Base-by-base conservation (phyloP, 257 asterid genomes). In the Nicotiana attenuata region DNA sequence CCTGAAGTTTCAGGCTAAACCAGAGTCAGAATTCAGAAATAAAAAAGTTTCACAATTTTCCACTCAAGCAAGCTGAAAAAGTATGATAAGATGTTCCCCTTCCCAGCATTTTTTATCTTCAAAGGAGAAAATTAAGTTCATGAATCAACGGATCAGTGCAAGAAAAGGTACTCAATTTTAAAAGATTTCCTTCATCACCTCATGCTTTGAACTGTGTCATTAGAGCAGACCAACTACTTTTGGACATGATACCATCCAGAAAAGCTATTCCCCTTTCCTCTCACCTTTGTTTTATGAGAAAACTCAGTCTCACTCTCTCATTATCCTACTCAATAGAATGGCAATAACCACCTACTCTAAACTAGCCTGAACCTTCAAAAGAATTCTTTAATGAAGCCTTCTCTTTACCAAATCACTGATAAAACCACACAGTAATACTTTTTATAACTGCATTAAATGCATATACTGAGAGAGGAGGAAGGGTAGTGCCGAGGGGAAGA, bases 391-490 rank as follows among this genome's bases (percentile, higher is more conserved):
- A 38, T 6, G 11, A 45, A 1, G 78, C 14, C 22, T 71, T 15
- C 14, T 14, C 78, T 20, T 20, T 22, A 71, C 60, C 78, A 71
- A 71, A 71, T 45, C 45, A 45, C 15, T 5, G 8, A 45, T 71
- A 22, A 45, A 55, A 20, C 47, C 35, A 45, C 0, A 22, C 20
- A 38, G 0, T 29, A 45, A 71, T 41, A 5, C 11, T 11, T 26
- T 38, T 45, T 22, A 6, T 47, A 20, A 22, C 78, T 6, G 19
- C 60, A 71, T 14, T 45, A 71, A 2, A 16, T 41, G 45, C 38
- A 83, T 28, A 61, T 68, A 57, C 28, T 22, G 55, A 57, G 81
- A 80, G 29, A 73, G 16, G 67, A 63, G 68, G 64, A 63, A 65
- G 53, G 78, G 31, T 80, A 61, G 65, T 35, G 3, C 78, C 22